Conservation (phyloP, 306 rosid genomes). For the Prunus salicina region DNA sequence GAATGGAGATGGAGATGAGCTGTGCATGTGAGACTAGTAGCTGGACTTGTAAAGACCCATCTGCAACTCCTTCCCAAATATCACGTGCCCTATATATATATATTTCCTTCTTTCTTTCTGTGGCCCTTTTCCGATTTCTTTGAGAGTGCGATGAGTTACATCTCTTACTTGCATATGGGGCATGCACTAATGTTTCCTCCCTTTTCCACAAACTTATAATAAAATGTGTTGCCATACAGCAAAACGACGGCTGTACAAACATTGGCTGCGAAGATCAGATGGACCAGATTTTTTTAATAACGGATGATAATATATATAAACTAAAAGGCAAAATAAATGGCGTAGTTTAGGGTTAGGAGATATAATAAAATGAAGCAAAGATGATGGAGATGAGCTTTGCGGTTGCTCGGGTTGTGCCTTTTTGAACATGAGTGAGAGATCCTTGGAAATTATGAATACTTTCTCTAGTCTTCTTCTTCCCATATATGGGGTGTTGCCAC, state of each 20-base stretch:
- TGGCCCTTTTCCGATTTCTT: conserved; percentile 5
- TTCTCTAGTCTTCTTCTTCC: conserved; percentile 2
- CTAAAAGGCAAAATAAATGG: not conserved
- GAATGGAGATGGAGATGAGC: conserved; percentile 42
- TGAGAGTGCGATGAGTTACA: conserved; percentile 18
- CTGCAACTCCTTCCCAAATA: conserved; percentile 30
- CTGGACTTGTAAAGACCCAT: conserved; percentile 53
- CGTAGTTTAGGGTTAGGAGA: too few species aligned
- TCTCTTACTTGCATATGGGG: not conserved
- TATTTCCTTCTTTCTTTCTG: conserved; percentile 18
- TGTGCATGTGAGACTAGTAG: conserved; percentile 60
- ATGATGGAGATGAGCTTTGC: not conserved
- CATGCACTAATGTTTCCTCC: conserved; percentile 22
- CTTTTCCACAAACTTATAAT: conserved; percentile 14
- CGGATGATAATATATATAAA: not conserved
- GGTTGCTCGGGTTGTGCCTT: conserved; percentile 10
- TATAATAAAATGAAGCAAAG: not conserved
- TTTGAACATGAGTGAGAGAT: conserved; percentile 16
- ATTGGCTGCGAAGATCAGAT: not conserved
- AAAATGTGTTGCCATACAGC: conserved; percentile 19
- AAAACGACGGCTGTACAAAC: conserved; percentile 11
- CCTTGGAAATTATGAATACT: conserved; percentile 8
- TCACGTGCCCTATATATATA: conserved; percentile 40
- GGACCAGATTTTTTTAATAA: not conserved
- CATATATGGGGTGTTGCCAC: conserved; percentile 58